Conservation (phyloP, 2,329 filamentous ascomycete species). For the Acarospora socialis region DNA sequence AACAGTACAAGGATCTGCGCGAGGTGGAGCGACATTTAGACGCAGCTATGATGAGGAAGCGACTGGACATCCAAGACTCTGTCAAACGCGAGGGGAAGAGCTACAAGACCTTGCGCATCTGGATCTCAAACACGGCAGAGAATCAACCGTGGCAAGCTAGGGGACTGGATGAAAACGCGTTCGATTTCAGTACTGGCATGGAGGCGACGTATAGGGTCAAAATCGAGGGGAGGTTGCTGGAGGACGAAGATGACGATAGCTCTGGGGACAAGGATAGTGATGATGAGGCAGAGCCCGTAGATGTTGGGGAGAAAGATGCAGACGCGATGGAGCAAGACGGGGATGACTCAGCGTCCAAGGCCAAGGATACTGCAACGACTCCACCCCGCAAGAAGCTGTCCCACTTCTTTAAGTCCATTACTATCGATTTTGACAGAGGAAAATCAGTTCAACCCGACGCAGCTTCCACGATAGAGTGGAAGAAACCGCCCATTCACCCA, state of each 20-base stretch:
- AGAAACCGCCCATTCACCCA: slow-evolving; percentile 51
- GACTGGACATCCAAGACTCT: slow-evolving; percentile 72
- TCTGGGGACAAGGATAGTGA: slow-evolving; percentile 38
- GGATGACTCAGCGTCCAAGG: too few species aligned
- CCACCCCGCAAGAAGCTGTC: slow-evolving; percentile 29
- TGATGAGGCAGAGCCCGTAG: slow-evolving; percentile 26
- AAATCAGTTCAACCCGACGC: slow-evolving; percentile 28
- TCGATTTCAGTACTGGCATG: slow-evolving; percentile 64
- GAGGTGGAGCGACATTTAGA: slow-evolving; percentile 81
- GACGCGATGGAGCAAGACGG: slow-evolving; percentile 49
- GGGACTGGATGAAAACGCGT: slow-evolving; percentile 54
- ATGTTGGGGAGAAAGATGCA: slow-evolving; percentile 26
- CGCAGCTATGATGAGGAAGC: slow-evolving; percentile 85
- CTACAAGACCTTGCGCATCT: slow-evolving; percentile 74
- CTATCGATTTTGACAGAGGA: slow-evolving; percentile 36
- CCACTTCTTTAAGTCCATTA: slow-evolving; percentile 38
- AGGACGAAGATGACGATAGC: slow-evolving; percentile 46
- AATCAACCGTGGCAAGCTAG: slow-evolving; percentile 84
- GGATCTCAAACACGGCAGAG: slow-evolving; percentile 89
- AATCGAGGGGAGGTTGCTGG: slow-evolving; percentile 75
- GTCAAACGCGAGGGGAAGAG: slow-evolving; percentile 3
- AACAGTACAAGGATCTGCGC: slow-evolving; percentile 69
- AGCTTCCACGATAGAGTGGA: slow-evolving; percentile 58
- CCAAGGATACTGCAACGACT: slow-evolving; percentile 1
- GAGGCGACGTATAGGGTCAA: slow-evolving; percentile 79